Evolutionary conservation across 352 stramenopile genomes (phyloP), one percentile per base, ranked within the genome.

Genomic region (Pythium aristosporum): DNA sequence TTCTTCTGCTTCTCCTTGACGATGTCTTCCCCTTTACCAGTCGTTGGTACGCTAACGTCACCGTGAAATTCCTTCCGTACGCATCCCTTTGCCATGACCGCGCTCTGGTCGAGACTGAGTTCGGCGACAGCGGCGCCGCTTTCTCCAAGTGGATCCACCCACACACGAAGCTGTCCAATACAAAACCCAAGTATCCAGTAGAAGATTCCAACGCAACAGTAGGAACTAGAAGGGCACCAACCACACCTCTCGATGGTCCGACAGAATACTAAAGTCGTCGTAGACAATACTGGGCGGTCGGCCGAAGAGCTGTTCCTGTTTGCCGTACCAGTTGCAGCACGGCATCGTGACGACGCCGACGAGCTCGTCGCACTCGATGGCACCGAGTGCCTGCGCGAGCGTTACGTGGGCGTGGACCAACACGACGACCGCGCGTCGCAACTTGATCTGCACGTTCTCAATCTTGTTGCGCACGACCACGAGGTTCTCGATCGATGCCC

Each of bases 281-380:
- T 92, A 94, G 3, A 94, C 85, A 37, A 94, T 53, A 48, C 89
- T 74, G 1, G 82, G 82, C 0, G 67, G 72, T 0, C 76, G 71
- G n/a, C 67, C 74, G 46, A 82, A 85, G 34, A 89, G 73, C 36
- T 39, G 30, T 55, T 92, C 82, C 47, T 94, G 85, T 20, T 80
- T 65, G 13, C 80, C 77, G 55, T 92, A 94, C 85, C 85, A 94
- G 57, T 94, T 94, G 63, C 85, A 94, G 65, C 85, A 94, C 16
- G 82, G 85, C 36, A 92, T 67, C 32, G 85, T 92, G 9, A 92
- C 73, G 5, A 92, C 77, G 7, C 80, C 85, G 20, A 78, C 77
- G 28, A 92, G 43, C 18, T 77, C 32, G 10, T 89, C 75, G 9
- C 82, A 82, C 36, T 89, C 74, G 20, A 94, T 73, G 3, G 82